Evolutionary conservation across 371 early-diverging fungal genomes (phyloP), one percentile per base, ranked within the genome.

Genomic region (Zychaea mexicana): DNA sequence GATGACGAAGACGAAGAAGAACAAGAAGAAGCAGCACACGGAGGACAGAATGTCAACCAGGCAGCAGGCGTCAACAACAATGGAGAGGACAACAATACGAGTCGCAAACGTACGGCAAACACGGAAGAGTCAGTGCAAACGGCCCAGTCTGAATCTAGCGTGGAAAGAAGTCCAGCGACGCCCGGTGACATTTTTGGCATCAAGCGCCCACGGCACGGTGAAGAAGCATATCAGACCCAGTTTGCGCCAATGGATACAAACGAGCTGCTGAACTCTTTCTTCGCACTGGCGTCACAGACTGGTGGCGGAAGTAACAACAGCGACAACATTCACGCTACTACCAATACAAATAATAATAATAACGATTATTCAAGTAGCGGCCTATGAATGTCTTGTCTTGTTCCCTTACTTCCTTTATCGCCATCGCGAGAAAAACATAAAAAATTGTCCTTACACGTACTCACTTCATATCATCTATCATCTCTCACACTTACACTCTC

Each of bases 1-100:
- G 77, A 76, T 24, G 71, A 70, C 27, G 73, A 73, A 49, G 72
- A 72, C 9, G 68, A 73, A 28, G 69, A 74, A 56, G 38, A 19
- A 45, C 24, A 59, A 59, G 22, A 33, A 13, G 19, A 19, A 15
- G 42, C 13, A 7, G 42, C 0, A 4, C 4, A 42, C n/a, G 42
- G 15, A 42, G 13, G n/a, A 42, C 42, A 42, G n/a, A n/a, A n/a
- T n/a, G n/a, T n/a, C n/a, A n/a, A n/a, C n/a, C n/a, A n/a, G n/a
- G n/a, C n/a, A n/a, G n/a, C n/a, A n/a, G n/a, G n/a, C n/a, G n/a
- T n/a, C n/a, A 42, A 42, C 13, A 42, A 15, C 42, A 42, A n/a
- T 17, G 42, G 15, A 42, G 42, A 42, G 2, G n/a, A 15, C n/a
- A 42, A 42, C 6, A 42, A 42, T 42, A 15, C 4, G 13, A 42